Conservation (phyloP, 495 filamentous ascomycete genomes). For the Oidiodendron maius region DNA sequence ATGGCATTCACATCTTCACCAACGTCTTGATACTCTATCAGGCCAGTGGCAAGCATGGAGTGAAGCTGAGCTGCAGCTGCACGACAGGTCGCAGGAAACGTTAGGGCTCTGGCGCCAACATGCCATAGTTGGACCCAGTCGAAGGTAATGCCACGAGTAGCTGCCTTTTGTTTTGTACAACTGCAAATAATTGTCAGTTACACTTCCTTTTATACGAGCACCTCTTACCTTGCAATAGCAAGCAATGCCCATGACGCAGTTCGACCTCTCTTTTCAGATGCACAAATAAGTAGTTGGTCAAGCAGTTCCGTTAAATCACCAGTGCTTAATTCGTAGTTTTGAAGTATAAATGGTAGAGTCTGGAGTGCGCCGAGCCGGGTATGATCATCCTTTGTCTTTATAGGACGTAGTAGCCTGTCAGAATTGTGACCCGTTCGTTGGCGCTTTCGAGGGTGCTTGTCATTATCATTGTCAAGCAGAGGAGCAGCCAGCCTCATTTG, state of each 20-base stretch:
- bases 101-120: constrained; percentile 61
- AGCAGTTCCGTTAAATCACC: constrained; percentile 26
- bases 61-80: constrained; percentile 74
- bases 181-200: constrained; percentile 22
- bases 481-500: constrained; percentile 10
- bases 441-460: constrained; percentile 51
- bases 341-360: constrained; percentile 59
- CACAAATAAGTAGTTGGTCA: constrained; percentile 23
- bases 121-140: constrained; percentile 75
- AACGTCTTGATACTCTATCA: constrained; percentile 58
- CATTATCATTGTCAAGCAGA: constrained; percentile 19
- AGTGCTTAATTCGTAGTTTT: constrained; percentile 7
- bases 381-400: constrained; percentile 46
- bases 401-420: constrained; percentile 57
- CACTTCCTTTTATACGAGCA: neutral
- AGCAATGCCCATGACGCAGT: constrained; percentile 20
- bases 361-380: constrained; percentile 67
- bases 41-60: constrained; percentile 53
- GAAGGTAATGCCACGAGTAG: constrained; percentile 8
- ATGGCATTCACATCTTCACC: constrained; percentile 61
- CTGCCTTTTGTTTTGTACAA: constrained; percentile 37
- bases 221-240: constrained; percentile 22
- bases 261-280: constrained; percentile 23
- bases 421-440: constrained; percentile 50
- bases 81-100: constrained; percentile 64